A percentile compares a stretch with the other conserved stretches of the same genome.
Conservation (phyloP, 352 stramenopile genomes). For the Aphanomyces stellatus region DNA sequence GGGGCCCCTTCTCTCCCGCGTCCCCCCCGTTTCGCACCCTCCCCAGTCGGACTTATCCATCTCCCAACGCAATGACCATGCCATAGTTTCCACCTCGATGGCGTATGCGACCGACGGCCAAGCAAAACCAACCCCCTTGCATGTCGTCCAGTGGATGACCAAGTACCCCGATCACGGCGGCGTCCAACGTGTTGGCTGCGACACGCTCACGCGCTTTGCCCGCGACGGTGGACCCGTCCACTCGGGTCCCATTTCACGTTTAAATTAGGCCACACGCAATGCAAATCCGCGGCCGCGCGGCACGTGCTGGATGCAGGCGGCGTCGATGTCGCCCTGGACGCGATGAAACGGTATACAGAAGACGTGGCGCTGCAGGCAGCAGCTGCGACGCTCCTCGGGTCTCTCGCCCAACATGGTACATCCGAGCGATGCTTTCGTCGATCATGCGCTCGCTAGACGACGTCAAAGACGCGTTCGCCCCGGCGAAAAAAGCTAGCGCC, state of each 20-base stretch:
- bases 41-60: conserved; percentile 26
- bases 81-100: conserved; percentile 23
- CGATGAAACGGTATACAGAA: conserved; percentile 43
- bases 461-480: background rate
- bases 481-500: background rate
- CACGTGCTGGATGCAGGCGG: conserved; percentile 22
- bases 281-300: conserved; percentile 17
- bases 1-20: conserved; percentile 46
- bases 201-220: conserved; percentile 29
- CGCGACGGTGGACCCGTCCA: background rate
- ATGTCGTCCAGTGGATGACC: conserved; percentile 36
- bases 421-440: background rate
- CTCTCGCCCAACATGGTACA: background rate
- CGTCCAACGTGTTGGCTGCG: conserved; percentile 33
- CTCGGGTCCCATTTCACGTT: background rate
- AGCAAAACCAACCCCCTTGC: conserved; percentile 4
- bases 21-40: conserved; percentile 34
- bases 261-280: no score
- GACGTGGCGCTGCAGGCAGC: conserved; percentile 30
- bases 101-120: conserved; percentile 18
- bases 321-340: conserved; percentile 27
- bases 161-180: conserved; percentile 27
- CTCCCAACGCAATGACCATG: no score
- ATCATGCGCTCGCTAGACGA: background rate
- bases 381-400: background rate